Evolutionary conservation across 2,329 filamentous ascomycete genomes (phyloP).

Genomic region (Cercospora sp.): DNA sequence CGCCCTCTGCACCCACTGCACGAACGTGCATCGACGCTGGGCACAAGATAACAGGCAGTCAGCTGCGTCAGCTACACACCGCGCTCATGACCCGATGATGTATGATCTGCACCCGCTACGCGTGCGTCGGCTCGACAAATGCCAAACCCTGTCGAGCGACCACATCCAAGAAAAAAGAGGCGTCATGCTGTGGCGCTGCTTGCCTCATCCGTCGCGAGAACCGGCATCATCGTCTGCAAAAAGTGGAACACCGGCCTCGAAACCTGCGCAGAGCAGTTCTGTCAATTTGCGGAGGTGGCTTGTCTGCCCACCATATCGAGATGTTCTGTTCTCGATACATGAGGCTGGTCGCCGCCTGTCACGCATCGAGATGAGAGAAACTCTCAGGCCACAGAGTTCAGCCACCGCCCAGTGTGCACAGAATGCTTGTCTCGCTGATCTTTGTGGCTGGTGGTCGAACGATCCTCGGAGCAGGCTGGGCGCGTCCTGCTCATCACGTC

Average conservation of each 20-base stretch:
- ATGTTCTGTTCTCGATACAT: background rate
- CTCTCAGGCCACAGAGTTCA: background rate
- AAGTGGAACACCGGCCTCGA: background rate
- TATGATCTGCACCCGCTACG: conserved; percentile 4
- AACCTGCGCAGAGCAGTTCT: background rate
- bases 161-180: background rate
- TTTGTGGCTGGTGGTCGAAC: background rate
- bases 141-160: background rate
- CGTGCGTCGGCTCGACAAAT: conserved; percentile 1
- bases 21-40: background rate
- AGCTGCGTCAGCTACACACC: background rate
- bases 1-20: background rate
- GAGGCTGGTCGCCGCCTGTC: background rate
- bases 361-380: conserved; percentile 1
- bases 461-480: conserved; percentile 4
- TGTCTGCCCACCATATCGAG: background rate
- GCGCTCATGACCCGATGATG: conserved; percentile 7
- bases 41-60: background rate
- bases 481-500: background rate
- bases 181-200: conserved; percentile 8
- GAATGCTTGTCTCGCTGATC: background rate
- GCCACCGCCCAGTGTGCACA: background rate
- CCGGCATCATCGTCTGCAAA: conserved; percentile 1
- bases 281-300: background rate
- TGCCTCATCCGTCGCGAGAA: background rate